A percentile compares a stretch with the other conserved stretches of the same genome.
Evolutionary conservation across 768 basidiomycete genomes (phyloP).

Genomic region (Podaxis rugospora): DNA sequence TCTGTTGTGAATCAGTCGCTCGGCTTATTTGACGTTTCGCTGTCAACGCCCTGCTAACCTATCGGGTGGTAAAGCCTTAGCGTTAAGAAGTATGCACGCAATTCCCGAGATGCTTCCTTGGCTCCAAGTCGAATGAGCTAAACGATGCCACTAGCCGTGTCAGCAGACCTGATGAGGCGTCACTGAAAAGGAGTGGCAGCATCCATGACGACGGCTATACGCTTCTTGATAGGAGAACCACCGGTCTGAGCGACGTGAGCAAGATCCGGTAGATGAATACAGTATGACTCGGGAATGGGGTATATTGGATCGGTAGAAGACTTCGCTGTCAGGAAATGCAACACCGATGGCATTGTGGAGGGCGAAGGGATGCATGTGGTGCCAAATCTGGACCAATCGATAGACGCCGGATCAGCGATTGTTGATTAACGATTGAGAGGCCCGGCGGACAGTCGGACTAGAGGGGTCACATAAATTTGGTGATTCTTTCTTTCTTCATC

Average conservation of each 20-base stretch:
- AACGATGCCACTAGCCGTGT: neutral
- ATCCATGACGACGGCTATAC: too few relatives aligned
- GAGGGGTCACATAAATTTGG: neutral
- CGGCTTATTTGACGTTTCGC: too few relatives aligned
- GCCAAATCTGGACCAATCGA: neutral
- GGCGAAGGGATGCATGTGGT: neutral
- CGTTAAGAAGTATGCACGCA: too few relatives aligned
- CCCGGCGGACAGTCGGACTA: neutral
- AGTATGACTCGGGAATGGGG: neutral
- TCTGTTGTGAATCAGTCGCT: too few relatives aligned
- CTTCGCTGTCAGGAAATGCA: neutral
- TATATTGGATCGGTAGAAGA: neutral
- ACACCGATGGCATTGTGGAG: neutral
- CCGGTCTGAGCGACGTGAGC: too few relatives aligned
- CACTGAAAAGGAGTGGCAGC: neutral
- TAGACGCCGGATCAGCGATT: neutral
- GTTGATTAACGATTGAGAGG: neutral
- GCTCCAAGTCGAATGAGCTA: neutral
- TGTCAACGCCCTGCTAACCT: too few relatives aligned
- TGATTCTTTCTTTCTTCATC: neutral
- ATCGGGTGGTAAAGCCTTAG: too few relatives aligned
- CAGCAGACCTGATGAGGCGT: neutral
- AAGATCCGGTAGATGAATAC: neutral
- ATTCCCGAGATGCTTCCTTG: too few relatives aligned
- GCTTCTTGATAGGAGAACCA: too few relatives aligned